Base-by-base conservation (phyloP, 202 grass and related monocot genomes). In the Bolboschoenoplectus hybrid region DNA sequence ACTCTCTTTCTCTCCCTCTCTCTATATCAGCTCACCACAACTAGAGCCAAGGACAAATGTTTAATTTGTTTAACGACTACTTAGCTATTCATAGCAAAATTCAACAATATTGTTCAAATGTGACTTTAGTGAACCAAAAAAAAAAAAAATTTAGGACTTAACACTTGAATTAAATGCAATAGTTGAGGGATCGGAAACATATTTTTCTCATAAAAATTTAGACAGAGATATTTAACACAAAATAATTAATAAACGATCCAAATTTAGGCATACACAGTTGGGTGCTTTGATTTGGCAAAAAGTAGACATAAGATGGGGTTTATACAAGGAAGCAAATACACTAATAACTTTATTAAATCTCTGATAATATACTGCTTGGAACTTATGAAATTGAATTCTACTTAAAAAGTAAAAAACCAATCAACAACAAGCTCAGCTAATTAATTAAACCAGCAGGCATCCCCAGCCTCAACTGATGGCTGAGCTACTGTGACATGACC, bases 401-500 rank as follows among this genome's bases (percentile, higher is more conserved):
- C 14, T 35, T 41, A 32, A 79, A 26, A 26, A 26, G 26, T 26
- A 26, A 26, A 26, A 80, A 80, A 39, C 35, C 51, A 80, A 41
- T 41, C 35, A 80, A 80, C 35, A 26, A 74, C n/a, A 58, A 55
- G 14, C 53, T 41, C 9, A 60, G 13, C 75, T 80, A 80, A 60
- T 80, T 80, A 80, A 43, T 80, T 80, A 80, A 43, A 80, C 75
- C 75, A 80, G 53, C 53, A 80, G 36, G 53, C 52, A 9, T 61
- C 16, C 36, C 35, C 36, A 41, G 36, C 36, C 36, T 60, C 35
- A 9, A 61, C 52, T 11, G 75, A 35, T 43, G 52, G 34, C 55
- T 60, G 52, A 80, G 75, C 75, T 58, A 61, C 53, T 43, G 75
- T 60, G 12, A 80, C 75, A 41, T 57, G 50, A 57, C 13, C 16